These are phyloP conservation scores for Vigna mungo DNA, from an alignment of 306 rosid genomes.

Conservation along the genomic window DNA sequence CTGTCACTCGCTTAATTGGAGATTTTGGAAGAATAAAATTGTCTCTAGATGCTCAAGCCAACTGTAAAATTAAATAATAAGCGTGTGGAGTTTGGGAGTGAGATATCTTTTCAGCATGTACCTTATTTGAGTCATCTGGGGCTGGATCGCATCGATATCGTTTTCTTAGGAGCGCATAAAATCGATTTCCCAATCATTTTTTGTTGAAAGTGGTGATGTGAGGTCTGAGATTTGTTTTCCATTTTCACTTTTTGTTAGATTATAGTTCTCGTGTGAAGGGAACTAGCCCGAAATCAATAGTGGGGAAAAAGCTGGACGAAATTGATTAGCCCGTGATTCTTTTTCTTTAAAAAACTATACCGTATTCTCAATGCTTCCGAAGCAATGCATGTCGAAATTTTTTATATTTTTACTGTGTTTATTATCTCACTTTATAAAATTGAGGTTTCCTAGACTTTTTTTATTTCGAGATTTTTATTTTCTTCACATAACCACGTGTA, in stretches of 20 bases:
- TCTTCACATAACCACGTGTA: conserved; percentile 47
- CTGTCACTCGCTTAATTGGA: background rate
- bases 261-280: background rate
- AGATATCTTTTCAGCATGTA: background rate
- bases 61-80: background rate
- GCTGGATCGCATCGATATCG: conserved; percentile 1
- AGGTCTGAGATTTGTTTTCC: background rate
- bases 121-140: background rate
- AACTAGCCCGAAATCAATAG: background rate
- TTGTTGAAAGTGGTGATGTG: conserved; percentile 4
- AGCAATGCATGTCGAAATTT: background rate
- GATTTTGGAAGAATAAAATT: background rate
- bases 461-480: conserved; percentile 24
- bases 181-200: conserved; percentile 9
- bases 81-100: background rate
- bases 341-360: conserved; percentile 4
- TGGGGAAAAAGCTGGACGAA: background rate
- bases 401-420: background rate
- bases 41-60: conserved; percentile 23
- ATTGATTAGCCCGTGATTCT: background rate
- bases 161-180: background rate
- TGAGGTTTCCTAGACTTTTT: conserved; percentile 19
- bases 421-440: conserved; percentile 11
- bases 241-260: conserved; percentile 6
- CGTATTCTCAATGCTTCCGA: conserved; percentile 16